These are phyloP conservation scores for Trametes pubescens DNA, from an alignment of 1,284 basidiomycete genomes.

Conservation along the genomic window DNA sequence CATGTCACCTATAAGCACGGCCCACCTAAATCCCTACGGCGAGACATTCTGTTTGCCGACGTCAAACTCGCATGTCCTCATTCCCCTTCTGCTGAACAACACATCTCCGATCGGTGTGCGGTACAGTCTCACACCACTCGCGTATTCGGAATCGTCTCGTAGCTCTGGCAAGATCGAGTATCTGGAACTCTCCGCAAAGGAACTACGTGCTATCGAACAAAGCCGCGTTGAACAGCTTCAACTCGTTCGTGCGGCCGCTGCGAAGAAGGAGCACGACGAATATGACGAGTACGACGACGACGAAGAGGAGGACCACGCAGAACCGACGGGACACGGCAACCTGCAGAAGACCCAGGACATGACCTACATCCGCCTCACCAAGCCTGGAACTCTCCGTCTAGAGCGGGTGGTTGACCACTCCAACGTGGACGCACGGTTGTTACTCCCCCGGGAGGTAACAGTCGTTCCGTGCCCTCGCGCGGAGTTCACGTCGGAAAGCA, in stretches of 20 bases:
- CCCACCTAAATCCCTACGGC: constrained; percentile 77
- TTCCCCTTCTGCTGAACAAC: constrained; percentile 92
- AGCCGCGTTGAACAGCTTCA: constrained; percentile 60
- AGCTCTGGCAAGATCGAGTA: constrained; percentile 55
- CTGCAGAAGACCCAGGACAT: constrained; percentile 79
- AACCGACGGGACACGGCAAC: constrained; percentile 43
- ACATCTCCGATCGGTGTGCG: constrained; percentile 78
- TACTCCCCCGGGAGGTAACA: constrained; percentile 73
- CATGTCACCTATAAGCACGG: constrained; percentile 90
- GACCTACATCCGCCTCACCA: constrained; percentile 73
- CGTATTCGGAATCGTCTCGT: constrained; percentile 50
- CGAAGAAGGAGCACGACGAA: constrained; percentile 47
- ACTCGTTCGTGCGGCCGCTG: constrained; percentile 49
- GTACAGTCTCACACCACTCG: constrained; percentile 82
- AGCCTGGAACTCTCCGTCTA: constrained; percentile 77
- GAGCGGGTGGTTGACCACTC: constrained; percentile 78
- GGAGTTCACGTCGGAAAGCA: constrained; percentile 62
- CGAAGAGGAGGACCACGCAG: constrained; percentile 51
- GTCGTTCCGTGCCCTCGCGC: constrained; percentile 86
- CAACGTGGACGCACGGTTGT: constrained; percentile 69
- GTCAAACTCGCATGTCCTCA: constrained; percentile 61
- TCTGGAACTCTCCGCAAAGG: constrained; percentile 66
- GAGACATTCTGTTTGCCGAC: constrained; percentile 76
- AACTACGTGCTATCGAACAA: constrained; percentile 72
- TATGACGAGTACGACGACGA: constrained; percentile 68